Base-by-base conservation (phyloP, 2,329 filamentous ascomycete species). In the Thielaviopsis musarum region DNA sequence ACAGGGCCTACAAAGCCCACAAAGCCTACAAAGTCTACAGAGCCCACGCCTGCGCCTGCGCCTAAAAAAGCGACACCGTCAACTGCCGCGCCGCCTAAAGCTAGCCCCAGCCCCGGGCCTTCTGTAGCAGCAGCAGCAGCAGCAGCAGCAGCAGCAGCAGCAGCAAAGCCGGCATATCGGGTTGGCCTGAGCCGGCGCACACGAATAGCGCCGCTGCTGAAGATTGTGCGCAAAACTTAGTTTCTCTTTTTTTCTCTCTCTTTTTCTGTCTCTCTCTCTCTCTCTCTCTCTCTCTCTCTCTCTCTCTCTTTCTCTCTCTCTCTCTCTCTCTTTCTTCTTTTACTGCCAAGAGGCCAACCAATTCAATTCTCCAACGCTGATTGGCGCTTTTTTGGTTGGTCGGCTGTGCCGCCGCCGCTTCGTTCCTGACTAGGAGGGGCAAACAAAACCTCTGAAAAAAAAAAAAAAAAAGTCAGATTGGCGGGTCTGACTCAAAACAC, bases 101-200 rank as follows among this genome's bases (percentile, higher is more conserved):
- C 56, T 5, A 12, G 49, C 7, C n/a, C 56, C 12, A 52, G 48
- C 53, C 56, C 56, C 15, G 38, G 17, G 15, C 17, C 38, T 2
- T 45, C 38, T 17, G 15, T 13, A 41, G 10, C 10, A 17, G 34
- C 34, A 9, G 17, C 49, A 22, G 54, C 51, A 41, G 22, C 34
- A 5, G 22, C 54, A 10, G 24, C 56, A 17, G 48, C 5, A 41
- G 28, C 28, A 4, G 5, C 3, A 10, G 28, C 30, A 7, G 6
- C 5, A 10, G 17, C 48, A 10, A 62, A 74, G 62, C 74, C 75
- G 17, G 63, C 72, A 17, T 77, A 75, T 62, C 71, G 77, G 17
- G 76, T 80, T 58, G 77, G 77, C 2, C 66, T 79, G 63, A 79
- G 77, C 68, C 78, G 73, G 66, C 71, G 67, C 64, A 72, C 72